These are phyloP conservation scores for Debaryomyces sp. DNA, from an alignment of 1,139 yeast genomes.

Conservation along the genomic window DNA sequence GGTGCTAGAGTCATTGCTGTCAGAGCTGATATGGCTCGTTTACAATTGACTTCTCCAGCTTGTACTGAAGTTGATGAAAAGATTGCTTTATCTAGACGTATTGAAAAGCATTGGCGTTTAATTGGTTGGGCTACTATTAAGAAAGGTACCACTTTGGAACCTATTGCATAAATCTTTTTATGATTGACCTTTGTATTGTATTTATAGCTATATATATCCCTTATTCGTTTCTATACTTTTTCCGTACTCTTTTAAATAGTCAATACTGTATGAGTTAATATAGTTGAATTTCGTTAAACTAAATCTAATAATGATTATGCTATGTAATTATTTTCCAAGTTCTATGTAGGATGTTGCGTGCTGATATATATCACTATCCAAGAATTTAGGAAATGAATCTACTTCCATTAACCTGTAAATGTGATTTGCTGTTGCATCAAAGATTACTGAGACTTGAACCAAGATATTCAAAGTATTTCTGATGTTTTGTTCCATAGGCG, in stretches of 20 bases:
- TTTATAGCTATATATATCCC: slow-evolving; percentile 20
- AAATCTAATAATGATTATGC: background rate
- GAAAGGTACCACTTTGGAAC: slow-evolving; percentile 89
- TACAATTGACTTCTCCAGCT: slow-evolving; percentile 95
- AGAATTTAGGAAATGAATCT: slow-evolving; percentile 75
- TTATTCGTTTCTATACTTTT: slow-evolving; percentile 3
- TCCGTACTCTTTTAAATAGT: slow-evolving; percentile 3
- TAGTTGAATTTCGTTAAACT: slow-evolving; percentile 2
- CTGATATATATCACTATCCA: slow-evolving; percentile 33
- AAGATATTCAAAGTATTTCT: slow-evolving; percentile 32
- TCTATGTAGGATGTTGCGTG: slow-evolving; percentile 17
- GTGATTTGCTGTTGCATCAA: slow-evolving; percentile 45
- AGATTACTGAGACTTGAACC: slow-evolving; percentile 35
- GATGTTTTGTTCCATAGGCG: slow-evolving; percentile 23
- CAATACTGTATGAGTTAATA: slow-evolving; percentile 1
- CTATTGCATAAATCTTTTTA: slow-evolving; percentile 39
- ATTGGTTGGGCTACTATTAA: slow-evolving; percentile 99
- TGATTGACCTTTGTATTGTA: slow-evolving; percentile 16
- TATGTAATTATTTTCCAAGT: slow-evolving; percentile 5
- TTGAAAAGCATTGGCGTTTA: slow-evolving; percentile 99
- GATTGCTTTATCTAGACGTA: slow-evolving; percentile 98
- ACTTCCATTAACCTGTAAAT: slow-evolving; percentile 65
- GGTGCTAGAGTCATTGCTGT: slow-evolving; percentile 99
- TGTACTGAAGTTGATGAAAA: slow-evolving; percentile 98
- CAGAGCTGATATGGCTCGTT: slow-evolving; percentile 98